Evolutionary conservation across 257 asterid species (phyloP).

Genomic region (Schizonepeta tenuifolia): DNA sequence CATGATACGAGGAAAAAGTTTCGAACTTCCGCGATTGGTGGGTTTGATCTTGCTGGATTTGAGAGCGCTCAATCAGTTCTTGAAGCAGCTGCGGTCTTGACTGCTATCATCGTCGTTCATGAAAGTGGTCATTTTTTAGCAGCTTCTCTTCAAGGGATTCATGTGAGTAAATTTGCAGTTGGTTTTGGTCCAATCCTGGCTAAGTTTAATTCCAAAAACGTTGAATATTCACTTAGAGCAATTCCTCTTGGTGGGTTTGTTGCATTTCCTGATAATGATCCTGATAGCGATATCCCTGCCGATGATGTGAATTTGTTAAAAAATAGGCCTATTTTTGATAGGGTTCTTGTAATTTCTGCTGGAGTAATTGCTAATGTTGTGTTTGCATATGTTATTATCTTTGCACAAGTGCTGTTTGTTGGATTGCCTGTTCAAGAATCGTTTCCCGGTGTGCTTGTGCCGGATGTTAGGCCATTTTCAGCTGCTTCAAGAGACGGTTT

Average conservation of each 20-base stretch:
- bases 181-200: conserved; percentile 98
- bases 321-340: conserved; percentile 83
- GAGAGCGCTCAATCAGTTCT: conserved; percentile 78
- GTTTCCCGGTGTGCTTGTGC: conserved; percentile 94
- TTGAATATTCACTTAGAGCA: conserved; percentile 92
- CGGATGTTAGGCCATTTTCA: conserved; percentile 89
- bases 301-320: conserved; percentile 85
- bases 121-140: conserved; percentile 96
- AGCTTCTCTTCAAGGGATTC: conserved; percentile 93
- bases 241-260: conserved; percentile 98
- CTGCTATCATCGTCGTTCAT: conserved; percentile 85
- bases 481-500: conserved; percentile 90
- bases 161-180: conserved; percentile 94
- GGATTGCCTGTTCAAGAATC: conserved; percentile 99
- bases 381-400: conserved; percentile 77
- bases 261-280: conserved; percentile 98
- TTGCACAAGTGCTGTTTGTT: conserved; percentile 74
- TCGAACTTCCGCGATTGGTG: conserved; percentile 56
- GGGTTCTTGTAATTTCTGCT: conserved; percentile 90
- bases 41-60: conserved; percentile 67
- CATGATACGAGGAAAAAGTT: conserved; percentile 44
- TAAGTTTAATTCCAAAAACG: conserved; percentile 74
- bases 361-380: conserved; percentile 90
- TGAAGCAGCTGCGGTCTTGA: conserved; percentile 80
- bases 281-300: conserved; percentile 86